phyloP scores from a whole-genome alignment of 2,329 filamentous ascomycete genomes.

The Microascus cirrosus region DNA sequence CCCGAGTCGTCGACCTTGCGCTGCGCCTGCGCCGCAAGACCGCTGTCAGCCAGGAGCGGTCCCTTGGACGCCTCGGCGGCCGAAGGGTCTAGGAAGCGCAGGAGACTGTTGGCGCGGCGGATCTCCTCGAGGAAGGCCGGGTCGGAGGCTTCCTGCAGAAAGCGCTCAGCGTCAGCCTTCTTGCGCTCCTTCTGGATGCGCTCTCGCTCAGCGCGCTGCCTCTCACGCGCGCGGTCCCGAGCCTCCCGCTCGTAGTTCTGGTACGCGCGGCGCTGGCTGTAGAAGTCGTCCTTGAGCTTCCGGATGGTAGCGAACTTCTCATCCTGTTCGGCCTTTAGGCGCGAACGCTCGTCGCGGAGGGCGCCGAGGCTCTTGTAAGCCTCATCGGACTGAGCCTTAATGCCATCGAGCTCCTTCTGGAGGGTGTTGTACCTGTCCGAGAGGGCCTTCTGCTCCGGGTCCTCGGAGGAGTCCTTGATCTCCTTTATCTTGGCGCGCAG shows the following conservation, averaged over 20 bases:
- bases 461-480: conserved; percentile 79
- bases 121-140: conserved; percentile 92
- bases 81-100: conserved; percentile 82
- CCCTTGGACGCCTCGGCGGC: conserved; percentile 50
- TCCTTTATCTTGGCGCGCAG: conserved; percentile 79
- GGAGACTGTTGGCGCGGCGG: conserved; percentile 72
- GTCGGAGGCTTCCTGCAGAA: conserved; percentile 71
- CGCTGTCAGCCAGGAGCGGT: conserved; percentile 52
- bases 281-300: conserved; percentile 85
- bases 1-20: conserved; percentile 77
- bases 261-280: conserved; percentile 69
- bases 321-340: conserved; percentile 75
- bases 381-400: conserved; percentile 87
- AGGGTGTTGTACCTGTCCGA: conserved; percentile 78
- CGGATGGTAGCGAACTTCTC: conserved; percentile 73
- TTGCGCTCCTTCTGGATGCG: conserved; percentile 60
- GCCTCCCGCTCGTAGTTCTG: conserved; percentile 75
- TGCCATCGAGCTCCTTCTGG: conserved; percentile 75
- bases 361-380: conserved; percentile 79
- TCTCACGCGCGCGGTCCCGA: conserved; percentile 65
- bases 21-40: conserved; percentile 66
- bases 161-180: conserved; percentile 63
- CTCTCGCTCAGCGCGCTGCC: conserved; percentile 70
- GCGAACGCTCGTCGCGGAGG: conserved; percentile 76
- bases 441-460: conserved; percentile 81